phyloP scores from a whole-genome alignment of 768 basidiomycete species.

The Ramaria rubella region DNA sequence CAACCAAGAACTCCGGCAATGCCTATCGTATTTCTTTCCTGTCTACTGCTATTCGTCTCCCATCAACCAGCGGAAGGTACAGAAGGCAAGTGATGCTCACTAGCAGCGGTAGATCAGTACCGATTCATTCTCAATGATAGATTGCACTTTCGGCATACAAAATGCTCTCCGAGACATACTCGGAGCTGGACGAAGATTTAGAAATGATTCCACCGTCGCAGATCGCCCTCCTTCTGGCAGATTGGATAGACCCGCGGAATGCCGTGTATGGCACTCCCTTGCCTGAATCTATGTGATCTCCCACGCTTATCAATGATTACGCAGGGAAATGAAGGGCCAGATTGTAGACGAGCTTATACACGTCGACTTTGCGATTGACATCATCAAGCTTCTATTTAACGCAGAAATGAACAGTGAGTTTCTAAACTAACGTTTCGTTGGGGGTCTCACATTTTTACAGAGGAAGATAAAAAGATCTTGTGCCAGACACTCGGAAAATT shows the following conservation, averaged over 20 bases:
- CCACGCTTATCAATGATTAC: slow-evolving; percentile 6
- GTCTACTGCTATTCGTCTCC: slow-evolving; percentile 79
- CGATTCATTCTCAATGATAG: slow-evolving; percentile 32
- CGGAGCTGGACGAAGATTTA: slow-evolving; percentile 63
- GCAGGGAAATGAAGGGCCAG: slow-evolving; percentile 37
- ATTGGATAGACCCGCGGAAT: slow-evolving; percentile 85
- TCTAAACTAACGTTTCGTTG: neutral
- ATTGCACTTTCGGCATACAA: slow-evolving; percentile 67
- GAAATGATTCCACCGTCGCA: slow-evolving; percentile 69
- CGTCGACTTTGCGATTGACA: slow-evolving; percentile 50
- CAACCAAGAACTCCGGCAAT: slow-evolving; percentile 83
- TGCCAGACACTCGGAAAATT: slow-evolving; percentile 59
- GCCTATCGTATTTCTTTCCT: slow-evolving; percentile 79
- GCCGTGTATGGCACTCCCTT: slow-evolving; percentile 39
- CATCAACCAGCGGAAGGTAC: slow-evolving; percentile 67
- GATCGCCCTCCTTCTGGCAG: slow-evolving; percentile 71
- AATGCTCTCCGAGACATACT: slow-evolving; percentile 48
- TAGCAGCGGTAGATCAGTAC: too few relatives aligned
- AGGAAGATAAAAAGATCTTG: slow-evolving; percentile 54
- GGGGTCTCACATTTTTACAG: slow-evolving; percentile 27
- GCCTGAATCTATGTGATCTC: neutral
- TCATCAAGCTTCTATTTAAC: slow-evolving; percentile 45
- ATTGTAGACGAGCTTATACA: slow-evolving; percentile 41
- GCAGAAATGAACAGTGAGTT: slow-evolving; percentile 46
- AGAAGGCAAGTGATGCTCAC: slow-evolving; percentile 41